phyloP scores from a whole-genome alignment of 768 basidiomycete genomes.

The Cystoderma amianthinum region DNA sequence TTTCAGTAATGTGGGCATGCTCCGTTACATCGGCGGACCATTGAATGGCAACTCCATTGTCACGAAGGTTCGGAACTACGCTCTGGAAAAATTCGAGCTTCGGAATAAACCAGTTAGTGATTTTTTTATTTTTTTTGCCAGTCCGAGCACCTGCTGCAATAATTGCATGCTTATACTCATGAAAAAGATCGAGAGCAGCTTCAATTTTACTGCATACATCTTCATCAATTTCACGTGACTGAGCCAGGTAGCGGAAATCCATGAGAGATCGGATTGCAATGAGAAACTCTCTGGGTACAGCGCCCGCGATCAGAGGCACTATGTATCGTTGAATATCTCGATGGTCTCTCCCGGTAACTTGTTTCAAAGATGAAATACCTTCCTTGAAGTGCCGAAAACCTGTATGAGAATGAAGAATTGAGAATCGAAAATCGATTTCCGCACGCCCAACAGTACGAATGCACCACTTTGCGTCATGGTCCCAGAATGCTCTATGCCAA shows the following conservation, averaged over 20 bases:
- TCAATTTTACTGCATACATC: constrained; percentile 9
- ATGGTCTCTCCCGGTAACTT: constrained; percentile 33
- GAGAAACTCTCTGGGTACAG: constrained; percentile 19
- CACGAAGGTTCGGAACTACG: constrained; percentile 15
- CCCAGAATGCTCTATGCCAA: constrained; percentile 26
- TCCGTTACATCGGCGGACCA: constrained; percentile 28
- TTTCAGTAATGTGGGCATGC: constrained; percentile 19
- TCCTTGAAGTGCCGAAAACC: constrained; percentile 29
- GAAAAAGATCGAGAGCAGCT: constrained; percentile 19
- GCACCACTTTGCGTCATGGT: constrained; percentile 33
- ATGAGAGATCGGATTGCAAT: constrained; percentile 23
- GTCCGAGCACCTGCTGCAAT: constrained; percentile 16
- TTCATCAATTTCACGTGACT: constrained; percentile 19
- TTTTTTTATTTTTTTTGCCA: constrained; percentile 13
- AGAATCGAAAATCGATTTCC: constrained; percentile 29
- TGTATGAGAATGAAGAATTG: constrained; percentile 24
- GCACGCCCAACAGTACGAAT: constrained; percentile 16
- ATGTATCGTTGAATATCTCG: constrained; percentile 26
- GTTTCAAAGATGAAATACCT: constrained; percentile 30
- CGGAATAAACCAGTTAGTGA: constrained; percentile 30
- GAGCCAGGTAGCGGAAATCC: constrained; percentile 28
- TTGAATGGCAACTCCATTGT: constrained; percentile 22
- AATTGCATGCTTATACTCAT: constrained; percentile 25
- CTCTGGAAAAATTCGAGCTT: constrained; percentile 33
- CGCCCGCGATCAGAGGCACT: constrained; percentile 26